Base-by-base conservation (phyloP, 306 rosid genomes). In the Boehmeria nivea region DNA sequence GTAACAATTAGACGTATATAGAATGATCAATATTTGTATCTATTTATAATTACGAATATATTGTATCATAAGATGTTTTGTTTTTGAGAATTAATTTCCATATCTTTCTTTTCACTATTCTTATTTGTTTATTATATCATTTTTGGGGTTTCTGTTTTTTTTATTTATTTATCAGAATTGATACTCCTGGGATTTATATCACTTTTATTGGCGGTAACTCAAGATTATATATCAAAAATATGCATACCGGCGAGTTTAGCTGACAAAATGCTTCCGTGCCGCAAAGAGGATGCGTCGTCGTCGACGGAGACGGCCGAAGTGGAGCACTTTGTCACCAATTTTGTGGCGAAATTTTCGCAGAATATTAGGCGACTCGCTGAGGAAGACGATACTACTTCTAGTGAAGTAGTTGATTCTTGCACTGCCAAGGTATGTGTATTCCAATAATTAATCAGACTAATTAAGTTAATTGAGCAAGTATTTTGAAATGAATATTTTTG, bases 131-230 rank as follows among this genome's bases (percentile, higher is more conserved):
- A 22, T 21, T 60, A 8, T 15, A 4, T 6, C 8, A 10, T 10
- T 3, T 20, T 7, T 20, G 5, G 9, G 39, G 19, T 18, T 13
- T 36, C 0, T 27, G 0, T 57, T 8, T 33, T 43, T 34, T 1
- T 60, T 34, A 9, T 10, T 26, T 25, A 50, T 22, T 1, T 39
- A 34, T 50, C 68, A 74, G 75, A 69, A 33, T 54, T 74, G 72
- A 74, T 69, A 64, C 75, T 69, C 24, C 40, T 74, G 59, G 79
- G 79, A 37, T 69, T 74, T 54, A 67, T 74, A 24, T 74, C 79
- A 34, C 71, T 75, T 22, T 43, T 74, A 19, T 37, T 75, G 47
- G 52, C 69, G 1, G 53, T 60, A 36, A 69, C 69, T 12, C 80
- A 75, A 43, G 43, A 65, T 34, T 19, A 0, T 2, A 75, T 69